These are phyloP conservation scores for Nemania bipapillata DNA, from an alignment of 2,329 filamentous ascomycete species.

Conservation along the genomic window DNA sequence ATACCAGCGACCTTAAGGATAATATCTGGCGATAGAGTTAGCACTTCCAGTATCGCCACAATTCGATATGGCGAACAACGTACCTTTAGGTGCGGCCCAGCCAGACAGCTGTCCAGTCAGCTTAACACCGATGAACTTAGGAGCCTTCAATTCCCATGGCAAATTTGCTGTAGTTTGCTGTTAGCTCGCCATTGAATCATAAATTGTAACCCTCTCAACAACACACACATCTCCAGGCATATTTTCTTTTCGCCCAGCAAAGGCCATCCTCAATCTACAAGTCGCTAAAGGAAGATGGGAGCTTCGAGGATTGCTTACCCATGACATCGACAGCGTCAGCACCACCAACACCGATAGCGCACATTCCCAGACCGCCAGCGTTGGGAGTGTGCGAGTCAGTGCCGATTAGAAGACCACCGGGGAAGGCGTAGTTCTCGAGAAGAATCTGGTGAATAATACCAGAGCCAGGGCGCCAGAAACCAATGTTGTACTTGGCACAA, in stretches of 20 bases:
- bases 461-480: slow-evolving; percentile 98
- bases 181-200: slow-evolving; percentile 64
- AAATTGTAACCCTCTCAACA: not conserved
- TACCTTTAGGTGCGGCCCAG: slow-evolving; percentile 94
- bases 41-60: not conserved
- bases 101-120: slow-evolving; percentile 88
- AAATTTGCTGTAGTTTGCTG: slow-evolving; percentile 57
- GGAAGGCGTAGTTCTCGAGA: slow-evolving; percentile 99
- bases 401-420: slow-evolving; percentile 95
- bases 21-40: slow-evolving; percentile 70
- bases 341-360: slow-evolving; percentile 95
- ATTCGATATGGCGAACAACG: slow-evolving; percentile 47
- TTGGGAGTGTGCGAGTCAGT: slow-evolving; percentile 99
- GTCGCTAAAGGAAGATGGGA: not conserved
- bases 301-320: slow-evolving; percentile 50
- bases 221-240: not conserved
- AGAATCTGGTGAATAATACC: slow-evolving; percentile 99
- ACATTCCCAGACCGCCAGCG: slow-evolving; percentile 93
- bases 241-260: not conserved
- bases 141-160: slow-evolving; percentile 98
- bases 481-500: slow-evolving; percentile 99
- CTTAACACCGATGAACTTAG: slow-evolving; percentile 95
- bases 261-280: not conserved
- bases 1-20: slow-evolving; percentile 98
- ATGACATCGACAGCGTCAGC: slow-evolving; percentile 99